Percentiles rank a stretch among this genome's conserved stretches.
phyloP scores from a whole-genome alignment of 805 yeast genomes.

The Lachancea sp. region DNA sequence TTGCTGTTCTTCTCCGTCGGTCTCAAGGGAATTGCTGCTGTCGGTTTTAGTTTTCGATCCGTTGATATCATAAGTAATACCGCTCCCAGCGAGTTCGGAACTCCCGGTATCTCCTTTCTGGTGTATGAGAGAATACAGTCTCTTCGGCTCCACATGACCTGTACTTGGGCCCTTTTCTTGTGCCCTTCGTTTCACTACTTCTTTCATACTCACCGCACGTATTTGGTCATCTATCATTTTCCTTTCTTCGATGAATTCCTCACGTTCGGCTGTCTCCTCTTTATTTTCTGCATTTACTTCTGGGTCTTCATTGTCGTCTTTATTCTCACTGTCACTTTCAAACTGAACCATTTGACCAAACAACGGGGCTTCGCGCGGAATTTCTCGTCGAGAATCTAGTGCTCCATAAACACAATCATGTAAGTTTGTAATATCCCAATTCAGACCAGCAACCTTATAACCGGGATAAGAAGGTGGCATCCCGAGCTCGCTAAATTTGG shows the following conservation, averaged over 20 bases:
- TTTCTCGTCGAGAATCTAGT: background rate
- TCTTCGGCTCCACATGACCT: background rate
- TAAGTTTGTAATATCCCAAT: conserved; percentile 37
- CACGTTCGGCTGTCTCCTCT: conserved; percentile 10
- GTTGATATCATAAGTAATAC: conserved; percentile 1
- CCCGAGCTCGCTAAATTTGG: conserved; percentile 61
- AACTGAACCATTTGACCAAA: conserved; percentile 6
- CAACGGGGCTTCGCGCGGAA: background rate
- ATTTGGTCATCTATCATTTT: conserved; percentile 1
- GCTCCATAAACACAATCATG: conserved; percentile 33
- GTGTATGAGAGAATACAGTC: conserved; percentile 5
- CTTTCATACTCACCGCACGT: conserved; percentile 3
- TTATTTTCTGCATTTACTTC: background rate
- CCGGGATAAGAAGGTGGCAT: conserved; percentile 79
- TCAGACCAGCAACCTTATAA: conserved; percentile 50
- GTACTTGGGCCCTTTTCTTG: background rate
- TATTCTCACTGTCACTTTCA: background rate
- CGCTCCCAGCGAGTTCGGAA: background rate
- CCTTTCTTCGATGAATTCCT: background rate
- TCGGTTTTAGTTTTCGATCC: too few relatives aligned
- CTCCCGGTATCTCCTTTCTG: background rate
- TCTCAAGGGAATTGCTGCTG: too few relatives aligned
- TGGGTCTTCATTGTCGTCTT: background rate
- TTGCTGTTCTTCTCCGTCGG: background rate
- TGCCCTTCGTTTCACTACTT: conserved; percentile 2